Conservation (phyloP, 2,329 filamentous ascomycete genomes). For the Chaetomiaceae sp. region DNA sequence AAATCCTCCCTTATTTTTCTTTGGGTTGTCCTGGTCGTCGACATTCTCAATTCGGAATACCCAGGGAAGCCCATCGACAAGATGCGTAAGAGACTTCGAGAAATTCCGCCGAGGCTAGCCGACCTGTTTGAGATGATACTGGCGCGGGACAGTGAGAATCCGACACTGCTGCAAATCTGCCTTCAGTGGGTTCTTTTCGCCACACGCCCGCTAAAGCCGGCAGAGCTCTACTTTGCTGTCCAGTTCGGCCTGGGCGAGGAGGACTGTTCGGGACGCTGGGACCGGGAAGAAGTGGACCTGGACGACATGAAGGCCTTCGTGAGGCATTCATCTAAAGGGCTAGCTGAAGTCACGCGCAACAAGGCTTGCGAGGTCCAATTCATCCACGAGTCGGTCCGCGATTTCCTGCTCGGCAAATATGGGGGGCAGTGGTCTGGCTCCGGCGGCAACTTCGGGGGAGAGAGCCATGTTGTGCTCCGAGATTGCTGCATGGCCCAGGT, state of each 20-base stretch:
- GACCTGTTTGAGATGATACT: neutral
- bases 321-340: neutral
- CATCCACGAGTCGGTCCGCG: constrained; percentile 46
- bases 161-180: neutral
- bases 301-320: neutral
- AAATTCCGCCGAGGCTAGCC: neutral
- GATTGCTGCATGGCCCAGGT: constrained; percentile 39
- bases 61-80: neutral
- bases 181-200: neutral
- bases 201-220: neutral
- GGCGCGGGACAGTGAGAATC: neutral
- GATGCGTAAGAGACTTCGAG: neutral
- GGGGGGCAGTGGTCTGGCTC: constrained; percentile 28
- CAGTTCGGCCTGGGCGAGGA: neutral
- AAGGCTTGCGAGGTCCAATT: constrained; percentile 39
- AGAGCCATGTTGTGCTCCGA: constrained; percentile 39
- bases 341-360: neutral
- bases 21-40: neutral
- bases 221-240: neutral
- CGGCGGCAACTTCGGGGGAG: constrained; percentile 26
- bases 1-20: neutral
- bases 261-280: neutral
- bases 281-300: neutral
- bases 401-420: constrained; percentile 37
- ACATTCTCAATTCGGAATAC: neutral